Evolutionary conservation across 2,329 filamentous ascomycete species (phyloP).

Genomic region (Fusarium tanahbumbuense): DNA sequence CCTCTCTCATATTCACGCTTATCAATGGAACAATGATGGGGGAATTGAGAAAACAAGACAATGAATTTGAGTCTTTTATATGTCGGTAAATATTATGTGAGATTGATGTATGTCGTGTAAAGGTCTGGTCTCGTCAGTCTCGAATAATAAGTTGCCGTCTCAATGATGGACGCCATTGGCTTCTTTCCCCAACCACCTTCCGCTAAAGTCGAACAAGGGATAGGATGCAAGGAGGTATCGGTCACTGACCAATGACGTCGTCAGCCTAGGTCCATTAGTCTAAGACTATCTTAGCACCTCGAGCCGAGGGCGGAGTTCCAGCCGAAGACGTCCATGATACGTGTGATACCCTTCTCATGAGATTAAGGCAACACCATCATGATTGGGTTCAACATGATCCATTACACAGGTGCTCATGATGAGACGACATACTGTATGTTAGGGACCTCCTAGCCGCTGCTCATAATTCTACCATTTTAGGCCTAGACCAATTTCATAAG

Average conservation of each 20-base stretch:
- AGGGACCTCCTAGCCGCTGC: neutral
- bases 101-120: constrained; percentile 1
- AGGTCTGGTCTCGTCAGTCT: neutral
- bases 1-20: constrained; percentile 32
- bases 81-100: constrained; percentile 6
- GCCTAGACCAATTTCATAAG: neutral
- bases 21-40: neutral
- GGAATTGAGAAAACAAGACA: neutral
- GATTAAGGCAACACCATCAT: neutral
- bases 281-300: constrained; percentile 15
- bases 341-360: neutral
- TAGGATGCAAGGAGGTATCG: constrained; percentile 3
- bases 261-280: neutral
- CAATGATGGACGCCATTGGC: constrained; percentile 18
- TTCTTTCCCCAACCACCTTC: constrained; percentile 7
- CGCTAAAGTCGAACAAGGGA: constrained; percentile 4
- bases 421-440: neutral
- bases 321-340: neutral
- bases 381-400: neutral
- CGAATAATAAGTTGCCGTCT: neutral
- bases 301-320: constrained; percentile 10
- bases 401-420: neutral
- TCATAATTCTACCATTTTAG: neutral
- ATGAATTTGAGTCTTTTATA: neutral
- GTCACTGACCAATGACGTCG: constrained; percentile 28